Conservation (phyloP, 2,329 filamentous ascomycete species). For the Beauveria varroae region DNA sequence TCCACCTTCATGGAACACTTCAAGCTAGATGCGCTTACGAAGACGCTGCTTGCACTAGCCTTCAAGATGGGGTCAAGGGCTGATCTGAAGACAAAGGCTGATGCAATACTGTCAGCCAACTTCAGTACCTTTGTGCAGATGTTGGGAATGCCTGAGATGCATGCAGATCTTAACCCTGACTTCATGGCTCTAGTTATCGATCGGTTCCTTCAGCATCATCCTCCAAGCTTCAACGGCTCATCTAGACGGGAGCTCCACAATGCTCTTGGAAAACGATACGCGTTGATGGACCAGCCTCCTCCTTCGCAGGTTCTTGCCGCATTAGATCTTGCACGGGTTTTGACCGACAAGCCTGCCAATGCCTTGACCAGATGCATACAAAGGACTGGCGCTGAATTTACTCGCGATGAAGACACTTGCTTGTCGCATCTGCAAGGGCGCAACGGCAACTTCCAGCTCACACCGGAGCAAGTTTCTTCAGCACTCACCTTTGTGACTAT, state of each 20-base stretch:
- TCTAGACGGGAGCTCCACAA: slow-evolving; percentile 62
- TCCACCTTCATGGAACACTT: slow-evolving; percentile 94
- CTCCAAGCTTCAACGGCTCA: slow-evolving; percentile 74
- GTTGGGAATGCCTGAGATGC: slow-evolving; percentile 57
- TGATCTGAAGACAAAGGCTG: slow-evolving; percentile 85
- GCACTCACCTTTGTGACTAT: slow-evolving; percentile 63
- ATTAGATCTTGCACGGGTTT: slow-evolving; percentile 59
- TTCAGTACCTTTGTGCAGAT: slow-evolving; percentile 70
- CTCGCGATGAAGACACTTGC: slow-evolving; percentile 64
- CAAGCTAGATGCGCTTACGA: slow-evolving; percentile 80
- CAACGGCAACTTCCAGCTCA: slow-evolving; percentile 53
- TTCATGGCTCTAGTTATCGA: slow-evolving; percentile 78
- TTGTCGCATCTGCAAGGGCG: slow-evolving; percentile 45
- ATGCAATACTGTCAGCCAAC: slow-evolving; percentile 80
- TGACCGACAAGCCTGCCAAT: slow-evolving; percentile 51
- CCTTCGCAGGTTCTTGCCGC: slow-evolving; percentile 64
- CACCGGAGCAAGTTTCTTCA: slow-evolving; percentile 73
- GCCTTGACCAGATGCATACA: slow-evolving; percentile 62
- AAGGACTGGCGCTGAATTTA: slow-evolving; percentile 65
- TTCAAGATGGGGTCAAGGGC: slow-evolving; percentile 76
- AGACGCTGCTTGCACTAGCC: slow-evolving; percentile 78
- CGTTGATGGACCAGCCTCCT: slow-evolving; percentile 53
- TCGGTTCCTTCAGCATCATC: slow-evolving; percentile 78
- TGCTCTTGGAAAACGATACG: slow-evolving; percentile 62
- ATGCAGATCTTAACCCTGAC: slow-evolving; percentile 57